Base-by-base conservation (phyloP, 2,329 filamentous ascomycete species). In the Clonostachys chloroleuca region DNA sequence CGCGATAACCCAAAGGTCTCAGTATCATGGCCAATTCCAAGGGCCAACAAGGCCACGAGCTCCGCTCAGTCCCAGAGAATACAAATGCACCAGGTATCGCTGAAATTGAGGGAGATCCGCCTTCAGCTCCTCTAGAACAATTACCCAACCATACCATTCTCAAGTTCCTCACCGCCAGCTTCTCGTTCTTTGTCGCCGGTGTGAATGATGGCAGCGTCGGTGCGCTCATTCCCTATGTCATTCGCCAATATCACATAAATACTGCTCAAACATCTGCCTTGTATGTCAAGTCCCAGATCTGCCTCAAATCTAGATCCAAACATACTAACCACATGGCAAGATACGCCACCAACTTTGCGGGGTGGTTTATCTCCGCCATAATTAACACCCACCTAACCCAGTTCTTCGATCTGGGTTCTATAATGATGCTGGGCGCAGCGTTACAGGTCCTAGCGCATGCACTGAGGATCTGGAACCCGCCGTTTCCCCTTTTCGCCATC, bases 181-280 rank as follows among this genome's bases (percentile, higher is more conserved):
- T 84, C 51, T 81, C 80, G 0, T 86, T 86, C 65, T 84, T 86
- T 56, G 79, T 82, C 33, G 80, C 83, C 0, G 83, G 83, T 0
- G 69, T 80, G 43, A 86, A 84, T 48, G 83, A 86, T 57, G 83
- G 83, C 34, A 83, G 76, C 50, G 65, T 86, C 1, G 83, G 83
- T 3, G 73, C 83, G 2, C 52, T 87, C 13, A 75, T 86, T 2
- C 83, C 83, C 0, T 83, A 86, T 54, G 71, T 86, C 10, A 70
- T 86, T 5, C 68, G 72, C 6, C 72, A 74, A 4, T 84, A 84
- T 54, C 51, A 65, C 6, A 73, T 83, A 42, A 72, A 63, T 12
- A 82, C 78, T 0, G 74, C 72, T 18, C 66, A 74, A 30, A 68
- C 78, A 5, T 70, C 77, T 1, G 63, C 75, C 18, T 62, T 83